phyloP scores from a whole-genome alignment of 495 filamentous ascomycete species.

The Penicillium psychrofluorescens region DNA sequence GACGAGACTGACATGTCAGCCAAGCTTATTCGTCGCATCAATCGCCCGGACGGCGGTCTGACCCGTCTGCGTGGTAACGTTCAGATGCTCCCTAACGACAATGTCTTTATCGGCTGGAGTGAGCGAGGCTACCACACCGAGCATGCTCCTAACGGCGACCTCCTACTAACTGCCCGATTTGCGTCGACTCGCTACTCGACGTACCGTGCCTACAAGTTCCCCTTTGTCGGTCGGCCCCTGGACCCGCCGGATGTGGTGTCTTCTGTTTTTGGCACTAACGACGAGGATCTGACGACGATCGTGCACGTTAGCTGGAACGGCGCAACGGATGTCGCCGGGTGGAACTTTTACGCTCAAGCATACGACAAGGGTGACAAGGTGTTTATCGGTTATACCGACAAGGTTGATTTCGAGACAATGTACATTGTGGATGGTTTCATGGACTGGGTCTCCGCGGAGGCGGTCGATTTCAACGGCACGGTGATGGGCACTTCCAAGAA shows the following conservation, averaged over 20 bases:
- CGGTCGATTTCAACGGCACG: slow-evolving; percentile 25
- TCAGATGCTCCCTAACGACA: slow-evolving; percentile 47
- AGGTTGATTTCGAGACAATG: slow-evolving; percentile 38
- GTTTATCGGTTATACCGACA: slow-evolving; percentile 26
- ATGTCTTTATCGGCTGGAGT: slow-evolving; percentile 53
- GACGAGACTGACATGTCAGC: slow-evolving; percentile 39
- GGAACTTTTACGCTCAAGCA: slow-evolving; percentile 31
- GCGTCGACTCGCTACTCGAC: slow-evolving; percentile 28
- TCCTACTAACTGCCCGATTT: slow-evolving; percentile 39
- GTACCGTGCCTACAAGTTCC: slow-evolving; percentile 36
- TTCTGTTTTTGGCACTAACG: slow-evolving; percentile 28
- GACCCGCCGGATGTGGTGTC: slow-evolving; percentile 27
- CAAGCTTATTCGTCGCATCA: slow-evolving; percentile 28
- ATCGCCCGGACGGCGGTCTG: slow-evolving; percentile 41
- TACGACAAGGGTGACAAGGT: slow-evolving; percentile 17
- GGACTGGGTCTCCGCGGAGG: slow-evolving; percentile 31
- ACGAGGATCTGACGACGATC: slow-evolving; percentile 25
- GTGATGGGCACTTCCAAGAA: slow-evolving; percentile 24
- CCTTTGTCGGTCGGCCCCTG: slow-evolving; percentile 28
- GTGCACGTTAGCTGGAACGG: slow-evolving; percentile 45
- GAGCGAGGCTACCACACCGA: slow-evolving; percentile 50
- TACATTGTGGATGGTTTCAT: slow-evolving; percentile 35
- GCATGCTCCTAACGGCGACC: slow-evolving; percentile 44
- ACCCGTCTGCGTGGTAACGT: slow-evolving; percentile 54
- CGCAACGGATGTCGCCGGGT: slow-evolving; percentile 35